phyloP scores from a whole-genome alignment of 2,329 filamentous ascomycete genomes.

The Ophidiomyces ophidiicola region DNA sequence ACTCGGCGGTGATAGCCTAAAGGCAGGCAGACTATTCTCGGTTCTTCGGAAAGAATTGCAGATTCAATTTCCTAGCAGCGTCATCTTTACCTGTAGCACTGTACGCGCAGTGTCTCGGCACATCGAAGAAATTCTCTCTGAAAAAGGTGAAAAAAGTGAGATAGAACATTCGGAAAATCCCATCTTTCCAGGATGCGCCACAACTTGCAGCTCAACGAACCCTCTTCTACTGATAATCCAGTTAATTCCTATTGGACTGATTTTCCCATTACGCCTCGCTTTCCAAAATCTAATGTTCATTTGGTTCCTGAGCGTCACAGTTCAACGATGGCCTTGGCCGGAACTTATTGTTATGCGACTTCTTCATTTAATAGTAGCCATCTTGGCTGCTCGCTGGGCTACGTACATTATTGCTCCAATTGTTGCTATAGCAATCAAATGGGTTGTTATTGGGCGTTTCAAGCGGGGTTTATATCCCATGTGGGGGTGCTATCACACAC shows the following conservation, averaged over 20 bases:
- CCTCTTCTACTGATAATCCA: neutral
- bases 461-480: slow-evolving; percentile 4
- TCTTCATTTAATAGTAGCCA: neutral
- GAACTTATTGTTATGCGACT: neutral
- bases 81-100: slow-evolving; percentile 1
- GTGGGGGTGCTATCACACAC: slow-evolving; percentile 5
- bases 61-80: neutral
- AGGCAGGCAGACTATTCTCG: neutral
- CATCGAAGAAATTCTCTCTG: neutral
- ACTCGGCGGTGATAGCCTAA: slow-evolving; percentile 5
- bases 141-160: neutral
- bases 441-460: slow-evolving; percentile 3
- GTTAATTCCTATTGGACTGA: neutral
- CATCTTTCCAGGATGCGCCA: neutral
- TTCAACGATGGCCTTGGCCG: neutral
- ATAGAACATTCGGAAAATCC: neutral
- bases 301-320: neutral
- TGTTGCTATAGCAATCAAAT: slow-evolving; percentile 1
- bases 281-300: neutral
- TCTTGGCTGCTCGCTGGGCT: neutral
- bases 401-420: neutral
- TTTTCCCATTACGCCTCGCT: neutral
- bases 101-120: neutral
- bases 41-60: neutral
- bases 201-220: slow-evolving; percentile 3